Evolutionary conservation across 345 rosid genomes (phyloP), one percentile per base, ranked within the genome.

Genomic region (Melaleuca quinquenervia): DNA sequence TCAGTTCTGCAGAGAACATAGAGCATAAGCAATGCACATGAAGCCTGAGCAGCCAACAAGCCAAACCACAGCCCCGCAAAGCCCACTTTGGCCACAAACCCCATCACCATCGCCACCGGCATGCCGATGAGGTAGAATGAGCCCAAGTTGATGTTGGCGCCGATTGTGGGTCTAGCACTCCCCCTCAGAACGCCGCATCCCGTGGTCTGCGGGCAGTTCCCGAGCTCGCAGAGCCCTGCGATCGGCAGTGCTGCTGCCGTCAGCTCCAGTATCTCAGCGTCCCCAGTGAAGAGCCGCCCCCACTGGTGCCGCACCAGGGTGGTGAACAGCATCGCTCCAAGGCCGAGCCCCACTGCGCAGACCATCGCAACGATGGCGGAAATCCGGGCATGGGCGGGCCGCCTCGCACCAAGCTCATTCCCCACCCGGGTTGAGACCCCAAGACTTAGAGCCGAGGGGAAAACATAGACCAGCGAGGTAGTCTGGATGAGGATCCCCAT

Each of bases 401-500:
- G 91, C 89, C 93, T 93, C 3, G 99, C 99, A 8, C 99, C 99
- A 4, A 97, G 94, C 86, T 95, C 98, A 84, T 97, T 96, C 18
- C 99, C 95, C 21, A 96, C 94, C 88, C 99, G 89, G 15, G 96
- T 96, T 8, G 99, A 97, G 52, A 95, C 99, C 36, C 99, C 99
- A 0, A 94, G 94, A 87, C 99, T 95, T 11, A 97, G 91, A 15
- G 99, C 89, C 1, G 99, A 96, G 20, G 99, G 99, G 85, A 97
- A 97, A 20, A 96, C 98, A 82, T 97, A 97, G 86, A 97, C 92
- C 6, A 97, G 89, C 20, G 99, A 89, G 6, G 99, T 97, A 3
- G 98, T 97, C 87, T 97, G 99, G 83, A 97, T 96, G 41, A 97
- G 92, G 75, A 97, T 95, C 45, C 99, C 99, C 99, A 96, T 97